Evolutionary conservation across 2,329 filamentous ascomycete genomes (phyloP).

Genomic region (Neonectria neomacrospora): DNA sequence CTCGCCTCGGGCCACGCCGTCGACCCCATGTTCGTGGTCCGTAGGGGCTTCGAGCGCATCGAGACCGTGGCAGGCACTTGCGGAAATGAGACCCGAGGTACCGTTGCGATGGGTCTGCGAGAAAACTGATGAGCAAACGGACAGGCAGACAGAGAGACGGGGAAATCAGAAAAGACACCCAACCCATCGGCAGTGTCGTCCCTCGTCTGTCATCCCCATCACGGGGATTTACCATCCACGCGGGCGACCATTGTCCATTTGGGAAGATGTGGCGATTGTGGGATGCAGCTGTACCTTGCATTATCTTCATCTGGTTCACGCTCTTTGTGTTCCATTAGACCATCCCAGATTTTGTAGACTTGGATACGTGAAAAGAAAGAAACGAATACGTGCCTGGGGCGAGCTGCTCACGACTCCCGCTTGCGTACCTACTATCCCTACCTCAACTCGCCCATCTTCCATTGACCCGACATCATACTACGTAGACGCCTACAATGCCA

Average conservation of each 20-base stretch:
- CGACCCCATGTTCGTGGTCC: not conserved
- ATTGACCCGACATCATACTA: not conserved
- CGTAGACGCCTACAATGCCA: not conserved
- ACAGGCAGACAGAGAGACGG: not conserved
- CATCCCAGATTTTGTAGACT: not conserved
- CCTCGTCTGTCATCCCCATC: not conserved
- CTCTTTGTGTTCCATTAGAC: too few species aligned
- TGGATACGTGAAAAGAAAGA: not conserved
- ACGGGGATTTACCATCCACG: not conserved
- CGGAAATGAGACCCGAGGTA: not conserved
- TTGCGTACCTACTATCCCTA: too few species aligned
- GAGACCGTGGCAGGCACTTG: not conserved
- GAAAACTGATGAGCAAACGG: not conserved
- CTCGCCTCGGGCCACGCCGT: not conserved
- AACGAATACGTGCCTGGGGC: not conserved
- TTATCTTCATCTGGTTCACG: not conserved
- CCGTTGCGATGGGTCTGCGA: slow-evolving; percentile 6
- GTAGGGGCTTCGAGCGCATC: not conserved
- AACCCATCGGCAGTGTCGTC: slow-evolving; percentile 7
- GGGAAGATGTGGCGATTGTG: slow-evolving; percentile 1
- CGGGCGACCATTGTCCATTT: not conserved
- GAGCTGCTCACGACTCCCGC: slow-evolving; percentile 9
- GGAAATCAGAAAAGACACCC: slow-evolving; percentile 1
- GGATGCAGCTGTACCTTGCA: not conserved
- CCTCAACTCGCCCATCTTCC: not conserved